These are phyloP conservation scores for Leishmania arabica DNA, from an alignment of 208 protist genomes.

Conservation along the genomic window DNA sequence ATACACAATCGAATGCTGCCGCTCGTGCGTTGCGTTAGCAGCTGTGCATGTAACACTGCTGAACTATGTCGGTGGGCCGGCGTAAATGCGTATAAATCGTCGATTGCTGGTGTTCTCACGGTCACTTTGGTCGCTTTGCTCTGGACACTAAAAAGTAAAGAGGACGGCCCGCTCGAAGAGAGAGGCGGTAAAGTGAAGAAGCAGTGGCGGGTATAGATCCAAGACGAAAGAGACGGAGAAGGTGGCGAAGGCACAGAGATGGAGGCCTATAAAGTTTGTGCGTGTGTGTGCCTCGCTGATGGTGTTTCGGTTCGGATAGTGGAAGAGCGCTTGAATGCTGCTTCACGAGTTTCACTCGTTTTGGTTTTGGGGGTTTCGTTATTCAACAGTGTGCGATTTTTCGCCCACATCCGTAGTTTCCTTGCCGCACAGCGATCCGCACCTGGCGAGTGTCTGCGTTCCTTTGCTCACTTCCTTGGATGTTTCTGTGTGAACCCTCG, in stretches of 20 bases:
- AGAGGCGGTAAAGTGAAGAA: background rate
- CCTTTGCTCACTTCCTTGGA: background rate
- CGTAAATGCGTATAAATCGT: background rate
- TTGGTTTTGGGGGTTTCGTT: background rate
- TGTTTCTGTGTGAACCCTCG: background rate
- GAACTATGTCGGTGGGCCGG: background rate
- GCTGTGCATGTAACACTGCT: no score
- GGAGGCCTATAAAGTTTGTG: background rate
- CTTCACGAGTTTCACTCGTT: background rate
- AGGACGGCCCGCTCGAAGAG: background rate
- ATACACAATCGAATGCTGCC: background rate
- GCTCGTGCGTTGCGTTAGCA: background rate
- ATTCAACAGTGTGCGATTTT: background rate
- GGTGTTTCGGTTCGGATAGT: background rate
- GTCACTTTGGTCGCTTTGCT: background rate
- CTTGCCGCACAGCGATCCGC: background rate
- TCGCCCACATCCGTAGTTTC: background rate
- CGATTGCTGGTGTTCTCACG: background rate
- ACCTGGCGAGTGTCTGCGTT: background rate
- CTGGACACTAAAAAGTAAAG: background rate
- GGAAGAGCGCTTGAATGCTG: background rate
- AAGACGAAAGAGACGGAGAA: background rate
- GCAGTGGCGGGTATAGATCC: background rate
- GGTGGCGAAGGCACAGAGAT: background rate
- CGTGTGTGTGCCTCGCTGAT: background rate